Base-by-base conservation (phyloP, 495 filamentous ascomycete species). In the Penicillium manginii region DNA sequence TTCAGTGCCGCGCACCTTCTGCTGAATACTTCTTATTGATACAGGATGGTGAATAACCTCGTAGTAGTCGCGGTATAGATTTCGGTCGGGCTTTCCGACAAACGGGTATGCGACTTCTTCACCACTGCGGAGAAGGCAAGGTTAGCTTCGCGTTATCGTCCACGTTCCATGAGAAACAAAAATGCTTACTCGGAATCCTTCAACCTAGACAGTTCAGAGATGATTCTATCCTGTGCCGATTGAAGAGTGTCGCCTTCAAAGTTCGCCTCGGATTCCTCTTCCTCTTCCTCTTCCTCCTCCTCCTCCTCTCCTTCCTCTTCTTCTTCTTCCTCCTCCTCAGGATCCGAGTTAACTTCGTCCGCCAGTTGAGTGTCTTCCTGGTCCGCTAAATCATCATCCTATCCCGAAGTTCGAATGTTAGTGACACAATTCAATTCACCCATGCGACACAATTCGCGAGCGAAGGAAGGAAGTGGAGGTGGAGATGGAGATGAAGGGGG, bases 181-280 rank as follows among this genome's bases (percentile, higher is more conserved):
- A 23, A 35, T 37, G 18, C 82, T 69, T 70, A 86, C 86, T 81
- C 67, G 49, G 79, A 76, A 48, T 91, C 88, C 46, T 84, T 81
- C 55, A 86, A 79, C 21, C 81, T 78, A 11, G 91, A 78, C 51
- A 91, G 59, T 59, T 89, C 87, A 29, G 69, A 66, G 57, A 96
- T 75, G 31, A 96, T 86, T 74, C 89, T 88, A 56, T 93, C 89
- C 67, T 96, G 91, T 1, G 90, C 91, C 58, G 90, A 78, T 62
- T 92, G 90, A 64, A 96, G 90, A 19, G 63, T 86, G 50, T 89
- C 83, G 42, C 85, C 85, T 58, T 84, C 77, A 69, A 85, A 87
- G 11, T 78, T 75, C 47, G 76, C 79, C 54, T 74, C 77, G 52
- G 78, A 72, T 50, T 83, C 83, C 62, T 68, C 71, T 49, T 73